Conservation (phyloP, 306 rosid species). For the Cyamopsis tetragonoloba region DNA sequence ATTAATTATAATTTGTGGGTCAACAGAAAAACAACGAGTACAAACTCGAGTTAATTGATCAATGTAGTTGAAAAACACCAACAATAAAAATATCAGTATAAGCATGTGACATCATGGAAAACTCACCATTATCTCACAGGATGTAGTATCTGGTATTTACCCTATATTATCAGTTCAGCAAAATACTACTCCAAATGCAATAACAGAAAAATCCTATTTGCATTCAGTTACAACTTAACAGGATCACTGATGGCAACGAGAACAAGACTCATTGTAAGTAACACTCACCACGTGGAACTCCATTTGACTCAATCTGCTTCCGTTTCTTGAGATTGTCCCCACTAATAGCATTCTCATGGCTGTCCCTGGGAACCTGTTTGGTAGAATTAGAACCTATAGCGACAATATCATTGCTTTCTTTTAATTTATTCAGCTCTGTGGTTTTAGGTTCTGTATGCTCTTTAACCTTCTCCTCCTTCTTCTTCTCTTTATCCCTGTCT, state of each 20-base stretch:
- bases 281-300: conserved; percentile 83
- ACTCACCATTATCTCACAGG: conserved; percentile 27
- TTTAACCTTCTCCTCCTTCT: conserved; percentile 48
- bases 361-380: conserved; percentile 42
- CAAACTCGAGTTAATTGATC: conserved; percentile 23
- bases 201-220: conserved; percentile 28
- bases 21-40: conserved; percentile 27
- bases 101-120: conserved; percentile 18
- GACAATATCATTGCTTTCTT: conserved; percentile 45
- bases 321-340: conserved; percentile 71
- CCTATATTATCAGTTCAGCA: conserved; percentile 10
- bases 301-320: conserved; percentile 74
- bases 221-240: conserved; percentile 27
- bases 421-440: conserved; percentile 40
- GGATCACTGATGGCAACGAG: conserved; percentile 30
- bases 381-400: conserved; percentile 35
- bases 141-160: conserved; percentile 14
- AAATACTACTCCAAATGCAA: conserved; percentile 34
- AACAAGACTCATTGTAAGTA: conserved; percentile 29
- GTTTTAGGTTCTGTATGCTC: conserved; percentile 31
- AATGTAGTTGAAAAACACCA: conserved; percentile 4
- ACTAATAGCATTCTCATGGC: conserved; percentile 36
- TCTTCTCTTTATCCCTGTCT: conserved; percentile 75
- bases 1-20: conserved; percentile 34
- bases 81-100: conserved; percentile 21